These are phyloP conservation scores for Comarum palustre DNA, from an alignment of 306 rosid genomes.

Conservation along the genomic window DNA sequence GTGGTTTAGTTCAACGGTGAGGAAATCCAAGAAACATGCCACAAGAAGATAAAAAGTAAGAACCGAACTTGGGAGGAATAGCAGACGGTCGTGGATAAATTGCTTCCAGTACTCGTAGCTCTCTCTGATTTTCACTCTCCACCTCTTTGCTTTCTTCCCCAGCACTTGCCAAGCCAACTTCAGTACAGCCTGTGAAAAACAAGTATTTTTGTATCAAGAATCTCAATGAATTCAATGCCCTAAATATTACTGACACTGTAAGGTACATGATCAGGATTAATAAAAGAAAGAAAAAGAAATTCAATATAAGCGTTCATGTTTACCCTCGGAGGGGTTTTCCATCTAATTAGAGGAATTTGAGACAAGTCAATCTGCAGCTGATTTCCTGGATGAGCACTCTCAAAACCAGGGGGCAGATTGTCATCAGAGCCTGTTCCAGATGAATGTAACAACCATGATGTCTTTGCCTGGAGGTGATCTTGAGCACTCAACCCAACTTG, in stretches of 20 bases:
- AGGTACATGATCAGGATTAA: conserved; percentile 1
- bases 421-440: conserved; percentile 65
- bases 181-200: conserved; percentile 49
- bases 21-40: conserved; percentile 7
- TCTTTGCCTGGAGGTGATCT: conserved; percentile 87
- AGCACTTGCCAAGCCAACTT: conserved; percentile 66
- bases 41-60: conserved; percentile 25
- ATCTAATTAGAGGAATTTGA: conserved; percentile 62
- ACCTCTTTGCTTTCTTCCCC: conserved; percentile 85
- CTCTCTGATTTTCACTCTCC: conserved; percentile 65
- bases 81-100: conserved; percentile 83
- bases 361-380: conserved; percentile 56
- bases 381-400: conserved; percentile 57
- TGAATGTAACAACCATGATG: conserved; percentile 54
- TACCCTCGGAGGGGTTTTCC: conserved; percentile 79
- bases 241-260: not conserved
- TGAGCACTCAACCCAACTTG: conserved; percentile 76
- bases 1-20: conserved; percentile 18
- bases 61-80: conserved; percentile 73
- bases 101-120: conserved; percentile 88
- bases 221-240: not conserved
- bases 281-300: not conserved
- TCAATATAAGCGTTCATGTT: not conserved
- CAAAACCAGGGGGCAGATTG: conserved; percentile 85
- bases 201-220: not conserved